phyloP scores from a whole-genome alignment of 345 rosid genomes.

The Salix suchowensis region DNA sequence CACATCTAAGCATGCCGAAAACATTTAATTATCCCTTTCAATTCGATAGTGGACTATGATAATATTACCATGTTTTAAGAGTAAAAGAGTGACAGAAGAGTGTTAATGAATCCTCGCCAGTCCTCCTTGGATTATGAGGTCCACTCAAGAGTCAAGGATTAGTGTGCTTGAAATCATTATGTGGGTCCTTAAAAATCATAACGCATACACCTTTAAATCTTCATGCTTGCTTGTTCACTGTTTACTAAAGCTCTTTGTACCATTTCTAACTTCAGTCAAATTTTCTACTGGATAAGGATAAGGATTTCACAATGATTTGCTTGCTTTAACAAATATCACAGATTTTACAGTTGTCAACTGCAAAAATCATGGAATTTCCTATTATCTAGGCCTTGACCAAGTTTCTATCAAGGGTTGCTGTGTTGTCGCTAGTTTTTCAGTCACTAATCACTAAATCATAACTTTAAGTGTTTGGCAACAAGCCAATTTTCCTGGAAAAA shows the following conservation, averaged over 20 bases:
- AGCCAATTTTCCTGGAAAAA: neutral
- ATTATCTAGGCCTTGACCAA: neutral
- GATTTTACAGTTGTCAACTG: neutral
- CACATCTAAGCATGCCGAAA: slow-evolving; percentile 1
- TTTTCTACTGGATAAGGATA: neutral
- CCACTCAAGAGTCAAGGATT: slow-evolving; percentile 5
- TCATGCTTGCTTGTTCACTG: slow-evolving; percentile 13
- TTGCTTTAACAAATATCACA: slow-evolving; percentile 1
- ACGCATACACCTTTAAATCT: slow-evolving; percentile 11
- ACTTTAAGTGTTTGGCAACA: neutral
- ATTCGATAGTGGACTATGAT: neutral
- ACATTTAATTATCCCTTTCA: neutral
- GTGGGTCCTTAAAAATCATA: slow-evolving; percentile 23
- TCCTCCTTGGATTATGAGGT: neutral
- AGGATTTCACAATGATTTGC: slow-evolving; percentile 15
- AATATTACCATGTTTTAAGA: neutral
- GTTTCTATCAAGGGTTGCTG: neutral
- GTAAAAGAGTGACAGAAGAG: neutral
- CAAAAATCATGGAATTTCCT: neutral
- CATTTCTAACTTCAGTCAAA: neutral
- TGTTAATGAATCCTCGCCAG: neutral
- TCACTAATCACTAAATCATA: neutral
- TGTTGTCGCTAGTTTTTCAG: neutral
- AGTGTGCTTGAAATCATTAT: slow-evolving; percentile 23
- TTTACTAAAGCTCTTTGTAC: neutral